These are phyloP conservation scores for Scutellaria galericulata DNA, from an alignment of 257 asterid species.

Conservation along the genomic window DNA sequence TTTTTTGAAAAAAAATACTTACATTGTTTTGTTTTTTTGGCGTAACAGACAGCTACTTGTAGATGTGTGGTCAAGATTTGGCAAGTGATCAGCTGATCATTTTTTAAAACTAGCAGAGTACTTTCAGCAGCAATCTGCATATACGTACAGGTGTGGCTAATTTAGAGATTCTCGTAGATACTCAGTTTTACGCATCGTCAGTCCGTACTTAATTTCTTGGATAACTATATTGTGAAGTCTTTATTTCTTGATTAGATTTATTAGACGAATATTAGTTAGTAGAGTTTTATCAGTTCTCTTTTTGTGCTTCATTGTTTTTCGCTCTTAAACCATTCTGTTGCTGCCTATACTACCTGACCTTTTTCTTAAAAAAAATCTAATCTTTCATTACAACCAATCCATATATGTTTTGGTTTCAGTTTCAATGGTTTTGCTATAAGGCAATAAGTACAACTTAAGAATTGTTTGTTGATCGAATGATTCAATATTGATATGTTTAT, in stretches of 20 bases:
- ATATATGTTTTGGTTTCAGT: no score
- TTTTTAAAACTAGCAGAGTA: slow-evolving; percentile 35
- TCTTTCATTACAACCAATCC: no score
- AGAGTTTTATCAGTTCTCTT: neutral
- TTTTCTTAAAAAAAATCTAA: no score
- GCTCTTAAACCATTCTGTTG: no score
- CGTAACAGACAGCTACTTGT: slow-evolving; percentile 47
- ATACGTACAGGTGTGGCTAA: slow-evolving; percentile 47
- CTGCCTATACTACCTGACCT: no score
- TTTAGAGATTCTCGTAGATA: slow-evolving; percentile 39
- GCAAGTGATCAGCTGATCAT: slow-evolving; percentile 33
- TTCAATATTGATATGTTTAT: slow-evolving; percentile 9
- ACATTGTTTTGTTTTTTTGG: neutral
- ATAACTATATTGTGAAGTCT: slow-evolving; percentile 34
- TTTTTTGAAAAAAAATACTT: neutral
- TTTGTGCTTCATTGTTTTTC: neutral
- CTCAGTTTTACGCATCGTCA: slow-evolving; percentile 27
- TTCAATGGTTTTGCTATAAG: slow-evolving; percentile 3
- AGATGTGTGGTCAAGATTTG: slow-evolving; percentile 36
- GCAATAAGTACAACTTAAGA: neutral
- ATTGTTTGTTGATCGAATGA: no score
- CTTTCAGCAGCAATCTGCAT: slow-evolving; percentile 45
- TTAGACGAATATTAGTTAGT: neutral
- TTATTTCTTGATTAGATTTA: slow-evolving; percentile 12
- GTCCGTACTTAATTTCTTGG: slow-evolving; percentile 28